Percentiles rank a stretch among this genome's conserved stretches.
Conservation (phyloP, 805 yeast genomes). For the Osmozyma mogii region DNA sequence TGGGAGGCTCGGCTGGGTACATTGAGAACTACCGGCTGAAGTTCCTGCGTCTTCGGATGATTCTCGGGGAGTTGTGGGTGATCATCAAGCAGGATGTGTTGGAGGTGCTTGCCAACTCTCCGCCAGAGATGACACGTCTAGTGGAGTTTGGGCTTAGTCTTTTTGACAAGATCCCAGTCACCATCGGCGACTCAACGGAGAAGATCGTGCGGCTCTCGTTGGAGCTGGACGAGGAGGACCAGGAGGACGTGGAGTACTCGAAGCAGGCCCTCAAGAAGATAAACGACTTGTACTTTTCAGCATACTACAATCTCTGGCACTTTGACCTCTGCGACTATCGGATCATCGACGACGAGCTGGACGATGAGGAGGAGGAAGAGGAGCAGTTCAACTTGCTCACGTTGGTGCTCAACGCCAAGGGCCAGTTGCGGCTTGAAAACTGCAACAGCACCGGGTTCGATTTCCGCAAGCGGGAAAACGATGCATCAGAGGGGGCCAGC, state of each 20-base stretch:
- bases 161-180: constrained; percentile 55
- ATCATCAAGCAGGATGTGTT: constrained; percentile 48
- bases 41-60: constrained; percentile 52
- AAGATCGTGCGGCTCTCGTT: constrained; percentile 36
- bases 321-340: constrained; percentile 56
- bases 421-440: constrained; percentile 42
- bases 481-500: background rate
- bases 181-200: constrained; percentile 28
- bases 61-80: constrained; percentile 57
- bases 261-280: constrained; percentile 27
- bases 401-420: constrained; percentile 33
- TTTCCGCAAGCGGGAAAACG: no score
- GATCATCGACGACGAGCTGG: constrained; percentile 2
- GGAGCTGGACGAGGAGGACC: constrained; percentile 16
- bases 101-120: constrained; percentile 30
- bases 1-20: constrained; percentile 25
- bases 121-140: constrained; percentile 33
- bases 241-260: constrained; percentile 28
- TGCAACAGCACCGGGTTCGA: constrained; percentile 56
- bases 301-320: constrained; percentile 73
- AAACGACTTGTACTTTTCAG: constrained; percentile 53
- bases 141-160: constrained; percentile 51
- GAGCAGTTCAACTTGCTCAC: constrained; percentile 36
- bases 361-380: constrained; percentile 1
- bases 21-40: constrained; percentile 56